Conservation (phyloP, 768 basidiomycete genomes). For the Lentinula detonsa region DNA sequence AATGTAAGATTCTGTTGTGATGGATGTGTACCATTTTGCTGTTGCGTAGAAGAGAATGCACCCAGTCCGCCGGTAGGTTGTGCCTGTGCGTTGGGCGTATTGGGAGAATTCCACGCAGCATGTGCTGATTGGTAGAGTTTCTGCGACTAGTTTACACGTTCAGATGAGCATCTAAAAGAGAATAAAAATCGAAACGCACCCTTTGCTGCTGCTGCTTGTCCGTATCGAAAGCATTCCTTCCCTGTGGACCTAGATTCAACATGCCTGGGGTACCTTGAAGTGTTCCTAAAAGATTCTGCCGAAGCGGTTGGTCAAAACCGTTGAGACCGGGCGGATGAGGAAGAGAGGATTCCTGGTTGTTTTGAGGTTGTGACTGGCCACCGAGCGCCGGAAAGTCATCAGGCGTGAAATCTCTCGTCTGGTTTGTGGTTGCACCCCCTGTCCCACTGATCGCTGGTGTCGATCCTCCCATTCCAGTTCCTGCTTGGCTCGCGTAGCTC, state of each 20-base stretch:
- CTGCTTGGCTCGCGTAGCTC: slow-evolving; percentile 78
- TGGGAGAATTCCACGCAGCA: slow-evolving; percentile 62
- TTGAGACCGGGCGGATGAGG: slow-evolving; percentile 76
- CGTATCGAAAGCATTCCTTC: slow-evolving; percentile 46
- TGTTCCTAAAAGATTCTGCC: slow-evolving; percentile 51
- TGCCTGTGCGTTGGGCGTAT: slow-evolving; percentile 23
- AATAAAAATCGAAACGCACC: slow-evolving; percentile 38
- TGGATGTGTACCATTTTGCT: slow-evolving; percentile 43
- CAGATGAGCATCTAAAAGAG: slow-evolving; percentile 1
- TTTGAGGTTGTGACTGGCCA: slow-evolving; percentile 27
- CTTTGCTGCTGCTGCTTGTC: slow-evolving; percentile 57
- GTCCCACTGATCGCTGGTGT: slow-evolving; percentile 29
- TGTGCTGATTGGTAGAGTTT: slow-evolving; percentile 56
- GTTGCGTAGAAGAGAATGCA: slow-evolving; percentile 12
- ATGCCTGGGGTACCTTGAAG: slow-evolving; percentile 57
- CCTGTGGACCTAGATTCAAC: slow-evolving; percentile 47
- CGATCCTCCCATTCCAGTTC: slow-evolving; percentile 29
- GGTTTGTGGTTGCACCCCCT: slow-evolving; percentile 22
- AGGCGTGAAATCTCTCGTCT: slow-evolving; percentile 69
- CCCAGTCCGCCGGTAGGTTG: slow-evolving; percentile 12
- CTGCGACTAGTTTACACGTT: slow-evolving; percentile 34
- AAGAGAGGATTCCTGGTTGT: slow-evolving; percentile 26
- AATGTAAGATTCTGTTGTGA: slow-evolving; percentile 29
- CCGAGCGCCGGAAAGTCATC: slow-evolving; percentile 89
- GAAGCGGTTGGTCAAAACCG: slow-evolving; percentile 57